Evolutionary conservation across 495 filamentous ascomycete species (phyloP), one percentile per base, ranked within the genome.

Genomic region (Xylaria grammica): DNA sequence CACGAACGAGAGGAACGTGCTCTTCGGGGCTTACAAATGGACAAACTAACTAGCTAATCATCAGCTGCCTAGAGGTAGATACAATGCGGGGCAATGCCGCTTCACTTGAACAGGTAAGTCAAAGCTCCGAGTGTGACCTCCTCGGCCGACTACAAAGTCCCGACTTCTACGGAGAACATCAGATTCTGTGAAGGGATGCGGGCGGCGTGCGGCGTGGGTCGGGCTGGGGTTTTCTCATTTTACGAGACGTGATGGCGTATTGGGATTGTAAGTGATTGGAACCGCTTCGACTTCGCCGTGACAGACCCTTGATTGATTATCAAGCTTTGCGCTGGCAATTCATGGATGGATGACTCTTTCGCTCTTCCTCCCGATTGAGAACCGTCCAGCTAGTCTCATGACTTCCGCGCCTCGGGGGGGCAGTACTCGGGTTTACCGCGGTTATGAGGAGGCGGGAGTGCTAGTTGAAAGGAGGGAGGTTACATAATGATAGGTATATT

Each of bases 91-190:
- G 20, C 5, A 48, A 13, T 2, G 50, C 29, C 2, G 19, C 29
- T 20, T 53, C 29, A 34, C 29, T 34, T 9, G 10, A 53, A 53
- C n/a, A 22, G n/a, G 20, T 42, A 40, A 27, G 7, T n/a, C 4
- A 40, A 42, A 42, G 30, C 20, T 11, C 53, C 53, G 54, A 36
- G 1, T 54, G 51, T 19, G 34, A 45, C 38, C 20, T 45, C 22
- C 9, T 57, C 54, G 54, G 54, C 54, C 54, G 54, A 57, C 22
- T 5, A 24, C 10, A 8, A 57, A 42, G 34, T 19, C 19, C 54
- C 17, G 51, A 34, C 9, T 1, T 15, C 50, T 7, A 27, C 51
- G 51, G 51, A 27, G n/a, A 54, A 7, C 17, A 24, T 19, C 51
- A 29, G 30, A 10, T 5, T 19, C 2, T 9, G 0, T 32, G 49